phyloP scores from a whole-genome alignment of 441 rosid genomes.

The Melastoma candidum region DNA sequence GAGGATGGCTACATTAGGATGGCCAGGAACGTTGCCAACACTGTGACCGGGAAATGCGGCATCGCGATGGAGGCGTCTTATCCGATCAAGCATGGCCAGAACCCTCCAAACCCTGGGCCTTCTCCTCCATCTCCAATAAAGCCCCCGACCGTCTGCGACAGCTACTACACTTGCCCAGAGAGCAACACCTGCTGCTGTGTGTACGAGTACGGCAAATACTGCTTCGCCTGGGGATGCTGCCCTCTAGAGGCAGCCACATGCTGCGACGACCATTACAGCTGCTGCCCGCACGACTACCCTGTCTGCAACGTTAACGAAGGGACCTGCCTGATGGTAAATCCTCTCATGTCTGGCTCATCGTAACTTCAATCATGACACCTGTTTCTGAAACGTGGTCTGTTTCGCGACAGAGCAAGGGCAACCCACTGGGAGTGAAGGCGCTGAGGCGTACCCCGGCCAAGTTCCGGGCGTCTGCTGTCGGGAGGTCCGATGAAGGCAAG shows the following conservation, averaged over 20 bases:
- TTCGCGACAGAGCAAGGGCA: conserved; percentile 65
- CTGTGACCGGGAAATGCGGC: conserved; percentile 64
- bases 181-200: conserved; percentile 83
- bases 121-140: conserved; percentile 82
- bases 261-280: conserved; percentile 71
- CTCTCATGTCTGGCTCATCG: not conserved
- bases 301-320: conserved; percentile 51
- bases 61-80: conserved; percentile 79
- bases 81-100: conserved; percentile 63
- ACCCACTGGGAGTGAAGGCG: conserved; percentile 67
- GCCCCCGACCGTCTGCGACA: conserved; percentile 70
- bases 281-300: conserved; percentile 88
- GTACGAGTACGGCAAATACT: conserved; percentile 41
- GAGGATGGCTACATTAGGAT: conserved; percentile 71
- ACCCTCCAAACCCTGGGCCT: conserved; percentile 92
- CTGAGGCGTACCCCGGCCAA: conserved; percentile 54
- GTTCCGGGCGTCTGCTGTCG: conserved; percentile 43
- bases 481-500: conserved; percentile 17
- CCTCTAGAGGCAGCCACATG: conserved; percentile 81
- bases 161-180: conserved; percentile 49
- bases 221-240: conserved; percentile 95
- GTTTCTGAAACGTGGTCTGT: not conserved
- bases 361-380: not conserved
- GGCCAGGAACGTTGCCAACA: conserved; percentile 37
- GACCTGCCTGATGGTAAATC: conserved; percentile 27